A percentile compares a stretch with the other conserved stretches of the same genome.
Conservation (phyloP, 2,329 filamentous ascomycete species). For the Aspergillus floridensis region DNA sequence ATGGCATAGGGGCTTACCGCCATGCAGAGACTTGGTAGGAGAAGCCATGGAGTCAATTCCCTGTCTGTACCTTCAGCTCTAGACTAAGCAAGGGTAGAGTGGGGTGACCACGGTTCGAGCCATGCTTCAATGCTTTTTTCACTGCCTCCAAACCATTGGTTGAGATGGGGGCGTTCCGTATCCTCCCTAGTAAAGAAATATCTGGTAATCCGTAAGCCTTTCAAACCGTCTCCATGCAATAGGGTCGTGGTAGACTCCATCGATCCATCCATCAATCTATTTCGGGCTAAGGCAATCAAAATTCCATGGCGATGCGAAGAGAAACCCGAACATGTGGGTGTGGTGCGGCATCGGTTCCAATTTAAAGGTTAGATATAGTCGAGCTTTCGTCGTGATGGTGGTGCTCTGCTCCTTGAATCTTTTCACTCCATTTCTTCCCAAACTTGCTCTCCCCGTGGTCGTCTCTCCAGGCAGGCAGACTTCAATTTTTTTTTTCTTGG, state of each 20-base stretch:
- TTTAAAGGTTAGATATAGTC: slow-evolving; percentile 14
- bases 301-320: slow-evolving; percentile 2
- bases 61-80: slow-evolving; percentile 3
- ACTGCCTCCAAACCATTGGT: neutral
- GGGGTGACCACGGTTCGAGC: slow-evolving; percentile 5
- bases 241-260: slow-evolving; percentile 10
- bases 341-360: slow-evolving; percentile 4
- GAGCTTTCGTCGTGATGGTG: neutral
- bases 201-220: slow-evolving; percentile 4
- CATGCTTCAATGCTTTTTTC: neutral
- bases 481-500: neutral
- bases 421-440: neutral
- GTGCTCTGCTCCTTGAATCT: neutral
- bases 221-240: slow-evolving; percentile 3
- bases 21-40: neutral
- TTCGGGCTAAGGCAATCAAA: slow-evolving; percentile 7
- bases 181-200: neutral
- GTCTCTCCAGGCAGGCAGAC: neutral
- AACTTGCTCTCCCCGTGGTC: neutral
- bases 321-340: neutral
- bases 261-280: slow-evolving; percentile 6
- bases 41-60: slow-evolving; percentile 2
- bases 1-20: neutral
- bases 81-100: slow-evolving; percentile 4
- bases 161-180: slow-evolving; percentile 1